Evolutionary conservation across 176 grass and related monocot species (phyloP).

Genomic region (Raddia guianensis): DNA sequence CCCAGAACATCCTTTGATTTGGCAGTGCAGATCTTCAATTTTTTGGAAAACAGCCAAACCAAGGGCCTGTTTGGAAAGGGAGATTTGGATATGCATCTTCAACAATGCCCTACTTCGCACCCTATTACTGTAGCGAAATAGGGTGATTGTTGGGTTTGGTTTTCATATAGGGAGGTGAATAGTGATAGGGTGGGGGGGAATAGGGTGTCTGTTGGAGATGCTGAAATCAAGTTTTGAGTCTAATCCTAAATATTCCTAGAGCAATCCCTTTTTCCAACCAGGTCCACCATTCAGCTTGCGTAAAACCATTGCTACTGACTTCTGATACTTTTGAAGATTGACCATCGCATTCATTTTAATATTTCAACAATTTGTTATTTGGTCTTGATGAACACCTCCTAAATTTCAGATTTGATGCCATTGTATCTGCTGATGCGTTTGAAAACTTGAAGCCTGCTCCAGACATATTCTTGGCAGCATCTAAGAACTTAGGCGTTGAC

Average conservation of each 20-base stretch:
- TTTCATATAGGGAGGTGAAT: too few relatives aligned
- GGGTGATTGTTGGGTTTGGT: too few relatives aligned
- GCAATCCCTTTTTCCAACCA: not conserved
- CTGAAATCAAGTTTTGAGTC: too few relatives aligned
- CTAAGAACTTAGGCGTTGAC: constrained; percentile 63
- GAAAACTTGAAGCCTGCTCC: constrained; percentile 97
- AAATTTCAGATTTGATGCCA: constrained; percentile 86
- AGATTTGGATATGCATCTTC: not conserved
- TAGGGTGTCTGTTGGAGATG: too few relatives aligned
- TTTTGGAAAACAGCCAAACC: not conserved
- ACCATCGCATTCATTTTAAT: constrained; percentile 1
- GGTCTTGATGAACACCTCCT: constrained; percentile 31
- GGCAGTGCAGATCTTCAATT: not conserved
- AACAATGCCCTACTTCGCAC: too few relatives aligned
- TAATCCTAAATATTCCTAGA: not conserved
- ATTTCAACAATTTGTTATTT: constrained; percentile 8
- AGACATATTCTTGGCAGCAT: constrained; percentile 94
- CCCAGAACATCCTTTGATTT: not conserved
- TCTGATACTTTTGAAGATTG: constrained; percentile 21
- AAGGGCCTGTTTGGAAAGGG: not conserved
- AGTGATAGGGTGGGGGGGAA: too few relatives aligned
- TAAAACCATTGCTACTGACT: not conserved
- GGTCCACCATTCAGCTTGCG: not conserved
- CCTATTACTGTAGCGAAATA: too few relatives aligned
- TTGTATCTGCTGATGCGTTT: constrained; percentile 94